Conservation (phyloP, 768 basidiomycete genomes). For the Termitomyces sp. region DNA sequence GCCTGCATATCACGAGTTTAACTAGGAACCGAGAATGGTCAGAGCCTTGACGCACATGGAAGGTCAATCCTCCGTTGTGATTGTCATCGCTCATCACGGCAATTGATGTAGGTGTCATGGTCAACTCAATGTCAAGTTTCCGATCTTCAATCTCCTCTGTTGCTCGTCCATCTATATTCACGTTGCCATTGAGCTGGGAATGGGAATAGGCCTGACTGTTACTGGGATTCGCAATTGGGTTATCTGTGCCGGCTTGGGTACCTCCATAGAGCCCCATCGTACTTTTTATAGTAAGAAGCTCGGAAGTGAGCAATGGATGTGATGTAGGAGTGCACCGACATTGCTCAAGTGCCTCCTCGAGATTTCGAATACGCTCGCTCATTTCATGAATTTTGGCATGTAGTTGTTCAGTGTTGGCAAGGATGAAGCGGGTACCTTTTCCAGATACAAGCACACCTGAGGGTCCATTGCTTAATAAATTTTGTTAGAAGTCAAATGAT, state of each 20-base stretch:
- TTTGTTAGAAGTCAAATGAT: not conserved
- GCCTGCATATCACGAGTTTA: not conserved
- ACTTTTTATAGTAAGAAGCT: slow-evolving; percentile 51
- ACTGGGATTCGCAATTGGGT: not conserved
- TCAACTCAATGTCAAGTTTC: slow-evolving; percentile 16
- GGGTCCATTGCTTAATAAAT: not conserved
- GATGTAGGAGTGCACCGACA: slow-evolving; percentile 21
- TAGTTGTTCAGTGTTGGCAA: slow-evolving; percentile 62
- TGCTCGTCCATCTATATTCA: not conserved
- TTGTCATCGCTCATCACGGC: not conserved
- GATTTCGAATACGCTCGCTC: slow-evolving; percentile 57
- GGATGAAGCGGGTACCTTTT: slow-evolving; percentile 61
- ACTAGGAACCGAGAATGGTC: not conserved
- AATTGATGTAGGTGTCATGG: not conserved
- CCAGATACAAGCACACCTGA: slow-evolving; percentile 60
- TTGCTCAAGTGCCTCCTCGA: slow-evolving; percentile 48
- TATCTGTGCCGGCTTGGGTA: slow-evolving; percentile 17
- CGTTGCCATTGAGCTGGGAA: not conserved
- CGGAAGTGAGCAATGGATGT: slow-evolving; percentile 47
- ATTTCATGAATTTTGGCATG: slow-evolving; percentile 62
- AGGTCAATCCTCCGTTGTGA: not conserved
- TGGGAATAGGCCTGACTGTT: not conserved
- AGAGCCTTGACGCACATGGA: slow-evolving; percentile 1
- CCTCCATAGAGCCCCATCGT: slow-evolving; percentile 43
- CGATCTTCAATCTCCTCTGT: slow-evolving; percentile 7